phyloP scores from a whole-genome alignment of 495 filamentous ascomycete species.

The Achaetomiella virescens region DNA sequence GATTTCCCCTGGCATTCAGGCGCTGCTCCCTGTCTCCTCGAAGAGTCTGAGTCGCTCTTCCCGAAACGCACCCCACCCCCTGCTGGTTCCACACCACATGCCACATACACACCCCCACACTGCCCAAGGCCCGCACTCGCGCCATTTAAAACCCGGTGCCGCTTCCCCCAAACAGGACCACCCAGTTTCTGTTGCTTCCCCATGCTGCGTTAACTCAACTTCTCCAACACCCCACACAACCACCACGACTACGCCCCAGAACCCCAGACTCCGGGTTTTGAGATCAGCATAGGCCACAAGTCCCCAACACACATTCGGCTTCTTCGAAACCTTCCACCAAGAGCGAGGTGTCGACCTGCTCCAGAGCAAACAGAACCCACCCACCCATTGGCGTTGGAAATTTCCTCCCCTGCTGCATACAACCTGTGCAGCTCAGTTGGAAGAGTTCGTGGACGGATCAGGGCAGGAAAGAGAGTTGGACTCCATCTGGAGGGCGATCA shows the following conservation, averaged over 20 bases:
- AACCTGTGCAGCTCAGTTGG: slow-evolving; percentile 22
- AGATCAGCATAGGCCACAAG: slow-evolving; percentile 1
- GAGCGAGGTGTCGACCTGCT: background rate
- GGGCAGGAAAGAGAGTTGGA: slow-evolving; percentile 5
- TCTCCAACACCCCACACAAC: slow-evolving; percentile 17
- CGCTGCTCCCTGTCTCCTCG: slow-evolving; percentile 16
- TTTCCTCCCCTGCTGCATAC: slow-evolving; percentile 18
- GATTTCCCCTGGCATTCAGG: slow-evolving; percentile 21
- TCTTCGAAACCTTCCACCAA: background rate
- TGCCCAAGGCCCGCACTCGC: slow-evolving; percentile 18
- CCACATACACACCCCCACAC: slow-evolving; percentile 11
- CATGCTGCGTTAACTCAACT: slow-evolving; percentile 23
- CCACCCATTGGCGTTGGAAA: background rate
- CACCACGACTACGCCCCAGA: background rate
- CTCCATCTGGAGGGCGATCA: slow-evolving; percentile 39
- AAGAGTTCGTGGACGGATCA: slow-evolving; percentile 3
- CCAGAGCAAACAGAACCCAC: background rate
- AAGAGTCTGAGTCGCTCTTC: slow-evolving; percentile 31
- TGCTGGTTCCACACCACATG: slow-evolving; percentile 19
- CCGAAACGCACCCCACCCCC: slow-evolving; percentile 15
- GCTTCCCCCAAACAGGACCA: slow-evolving; percentile 27
- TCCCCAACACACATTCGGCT: background rate
- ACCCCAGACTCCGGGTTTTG: slow-evolving; percentile 13
- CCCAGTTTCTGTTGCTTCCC: slow-evolving; percentile 27
- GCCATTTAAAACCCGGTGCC: slow-evolving; percentile 35